A percentile compares a stretch with the other conserved stretches of the same genome.
phyloP scores from a whole-genome alignment of 352 stramenopile genomes.

The Globisporangium megalacanthum region DNA sequence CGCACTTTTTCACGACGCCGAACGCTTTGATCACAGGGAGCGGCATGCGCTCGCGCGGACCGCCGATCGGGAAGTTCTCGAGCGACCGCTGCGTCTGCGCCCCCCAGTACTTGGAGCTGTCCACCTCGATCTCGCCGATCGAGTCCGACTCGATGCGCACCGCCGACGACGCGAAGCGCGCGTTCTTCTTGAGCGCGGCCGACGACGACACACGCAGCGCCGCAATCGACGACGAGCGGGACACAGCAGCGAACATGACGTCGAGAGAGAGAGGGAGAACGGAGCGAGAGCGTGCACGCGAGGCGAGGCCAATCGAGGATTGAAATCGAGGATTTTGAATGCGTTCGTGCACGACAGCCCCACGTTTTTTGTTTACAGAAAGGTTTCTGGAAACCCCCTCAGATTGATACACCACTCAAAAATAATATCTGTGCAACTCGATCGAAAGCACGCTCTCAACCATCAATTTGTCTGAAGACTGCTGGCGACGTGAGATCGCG shows the following conservation, averaged over 20 bases:
- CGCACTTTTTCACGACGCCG: conserved; percentile 95
- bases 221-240: conserved; percentile 12
- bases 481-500: no score
- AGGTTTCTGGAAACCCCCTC: no score
- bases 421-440: no score
- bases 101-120: conserved; percentile 87
- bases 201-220: conserved; percentile 17
- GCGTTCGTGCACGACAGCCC: no score
- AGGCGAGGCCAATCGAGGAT: no score
- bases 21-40: conserved; percentile 91
- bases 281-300: neutral
- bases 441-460: no score
- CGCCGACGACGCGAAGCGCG: conserved; percentile 35
- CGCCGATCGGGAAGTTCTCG: conserved; percentile 95
- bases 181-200: conserved; percentile 21
- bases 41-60: conserved; percentile 88
- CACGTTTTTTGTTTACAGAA: no score
- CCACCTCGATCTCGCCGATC: conserved; percentile 80
- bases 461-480: no score
- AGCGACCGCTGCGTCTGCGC: conserved; percentile 94
- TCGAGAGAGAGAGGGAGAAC: neutral
- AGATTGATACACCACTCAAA: no score
- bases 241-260: conserved; percentile 18
- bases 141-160: conserved; percentile 62
- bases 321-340: no score